Conservation (phyloP, 495 filamentous ascomycete genomes). For the Rhypophila decipiens region DNA sequence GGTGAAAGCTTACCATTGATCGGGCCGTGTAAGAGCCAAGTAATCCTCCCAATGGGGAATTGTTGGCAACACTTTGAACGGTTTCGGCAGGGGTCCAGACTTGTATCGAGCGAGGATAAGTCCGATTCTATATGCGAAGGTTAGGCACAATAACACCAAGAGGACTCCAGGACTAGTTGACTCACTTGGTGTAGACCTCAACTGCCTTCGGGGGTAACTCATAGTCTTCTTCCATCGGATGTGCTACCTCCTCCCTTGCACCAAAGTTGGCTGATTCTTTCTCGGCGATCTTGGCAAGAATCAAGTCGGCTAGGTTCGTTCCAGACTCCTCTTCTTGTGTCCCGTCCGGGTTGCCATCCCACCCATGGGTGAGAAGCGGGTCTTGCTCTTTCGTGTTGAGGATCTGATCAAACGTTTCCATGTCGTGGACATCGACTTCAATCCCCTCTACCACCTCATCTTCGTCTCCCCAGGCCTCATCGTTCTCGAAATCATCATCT, state of each 20-base stretch:
- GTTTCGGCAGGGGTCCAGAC: constrained; percentile 89
- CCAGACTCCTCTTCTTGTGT: constrained; percentile 47
- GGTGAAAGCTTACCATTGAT: constrained; percentile 12
- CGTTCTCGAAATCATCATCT: constrained; percentile 41
- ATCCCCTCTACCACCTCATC: constrained; percentile 71
- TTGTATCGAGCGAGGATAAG: constrained; percentile 88
- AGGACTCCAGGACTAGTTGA: constrained; percentile 8
- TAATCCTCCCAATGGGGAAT: constrained; percentile 87
- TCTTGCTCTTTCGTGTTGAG: constrained; percentile 55
- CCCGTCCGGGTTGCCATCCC: constrained; percentile 35
- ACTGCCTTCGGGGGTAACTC: constrained; percentile 85
- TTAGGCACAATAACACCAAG: constrained; percentile 7
- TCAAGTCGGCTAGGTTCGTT: constrained; percentile 85
- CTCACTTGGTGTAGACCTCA: constrained; percentile 87
- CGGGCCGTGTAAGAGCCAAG: constrained; percentile 22
- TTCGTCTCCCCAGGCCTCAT: constrained; percentile 59
- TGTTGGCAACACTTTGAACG: constrained; percentile 92
- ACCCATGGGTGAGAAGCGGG: constrained; percentile 43
- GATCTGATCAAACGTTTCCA: constrained; percentile 86
- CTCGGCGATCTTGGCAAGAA: constrained; percentile 86
- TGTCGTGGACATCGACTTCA: constrained; percentile 83
- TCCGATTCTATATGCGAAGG: constrained; percentile 60
- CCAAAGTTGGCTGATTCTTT: constrained; percentile 66
- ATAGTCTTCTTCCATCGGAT: constrained; percentile 64
- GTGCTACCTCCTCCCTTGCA: constrained; percentile 20